Base-by-base conservation (phyloP, 768 basidiomycete genomes). In the Serendipita sp. region DNA sequence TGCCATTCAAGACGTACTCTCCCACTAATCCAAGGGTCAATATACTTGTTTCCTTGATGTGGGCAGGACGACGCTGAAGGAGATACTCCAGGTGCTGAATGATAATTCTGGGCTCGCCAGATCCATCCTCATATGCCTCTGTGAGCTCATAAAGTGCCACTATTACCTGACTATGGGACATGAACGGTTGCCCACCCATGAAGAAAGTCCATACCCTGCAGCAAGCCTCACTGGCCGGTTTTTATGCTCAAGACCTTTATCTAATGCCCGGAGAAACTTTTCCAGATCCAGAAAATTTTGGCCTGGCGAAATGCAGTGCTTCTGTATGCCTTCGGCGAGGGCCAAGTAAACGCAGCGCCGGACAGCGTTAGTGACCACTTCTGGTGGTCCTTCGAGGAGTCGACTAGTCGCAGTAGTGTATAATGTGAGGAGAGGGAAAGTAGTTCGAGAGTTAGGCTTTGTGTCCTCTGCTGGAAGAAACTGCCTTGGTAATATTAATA, bases 1-100 rank as follows among this genome's bases (percentile, higher is more conserved):
- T 20, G n/a, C 5, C 9, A 28, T 20, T n/a, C 9, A 48, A 9
- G 4, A 41, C 72, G 44, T 61, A 79, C 81, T 68, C 73, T 64
- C 76, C 80, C 62, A 87, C 78, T 2, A 72, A 71, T 33, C 85
- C 85, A 3, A 84, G 74, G 14, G 82, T 78, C 2, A 88, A 74
- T 16, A 89, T 69, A 1, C 82, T 71, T 0, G 85, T 85, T 70
- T 92, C 89, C 67, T 78, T 81, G 11, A 81, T 71, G 2, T 76
- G 72, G 53, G 77, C 71, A 64, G 76, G 80, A 2, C 72, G 72
- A 0, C 67, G 67, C 22, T 81, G 77, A 43, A 86, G 77, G 24
- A 80, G 69, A 5, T 74, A 72, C 66, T 79, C 76, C 1, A 88
- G 68, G 38, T 73, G 72, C 28, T 71, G 72, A 67, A 82, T 82